Evolutionary conservation across 139 green algal genomes (phyloP).

Genomic region (Tetratostichococcus sp.): DNA sequence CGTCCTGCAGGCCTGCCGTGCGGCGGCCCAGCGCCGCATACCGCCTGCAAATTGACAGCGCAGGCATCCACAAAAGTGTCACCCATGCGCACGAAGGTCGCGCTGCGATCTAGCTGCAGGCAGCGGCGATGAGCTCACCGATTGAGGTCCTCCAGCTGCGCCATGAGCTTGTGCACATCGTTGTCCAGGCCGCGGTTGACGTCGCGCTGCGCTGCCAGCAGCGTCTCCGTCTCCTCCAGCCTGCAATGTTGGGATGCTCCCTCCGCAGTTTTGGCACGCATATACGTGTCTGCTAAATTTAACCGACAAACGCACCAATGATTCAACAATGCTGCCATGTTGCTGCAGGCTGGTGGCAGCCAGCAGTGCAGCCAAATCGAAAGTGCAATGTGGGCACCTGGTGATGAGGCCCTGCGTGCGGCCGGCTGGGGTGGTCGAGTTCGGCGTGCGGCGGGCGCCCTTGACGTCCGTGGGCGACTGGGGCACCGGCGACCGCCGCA

Average conservation of each 20-base stretch:
- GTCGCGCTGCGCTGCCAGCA: not conserved
- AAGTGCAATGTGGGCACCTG: not conserved
- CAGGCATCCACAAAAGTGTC: no score
- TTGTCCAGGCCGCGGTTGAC: not conserved
- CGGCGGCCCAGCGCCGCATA: not conserved
- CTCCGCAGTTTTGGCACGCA: no score
- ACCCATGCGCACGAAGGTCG: no score
- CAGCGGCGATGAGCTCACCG: no score
- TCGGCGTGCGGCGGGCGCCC: not conserved
- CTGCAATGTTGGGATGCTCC: no score
- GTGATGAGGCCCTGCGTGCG: not conserved
- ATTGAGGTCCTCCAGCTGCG: not conserved
- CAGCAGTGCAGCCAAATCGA: not conserved
- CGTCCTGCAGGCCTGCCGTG: not conserved
- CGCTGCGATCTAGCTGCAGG: no score
- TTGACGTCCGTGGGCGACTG: not conserved
- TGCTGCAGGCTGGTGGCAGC: no score
- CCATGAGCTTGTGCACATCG: not conserved
- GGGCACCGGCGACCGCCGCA: no score
- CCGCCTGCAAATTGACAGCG: no score
- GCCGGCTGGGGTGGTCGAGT: not conserved
- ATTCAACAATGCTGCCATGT: no score
- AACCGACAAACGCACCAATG: no score
- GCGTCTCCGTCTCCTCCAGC: not conserved
- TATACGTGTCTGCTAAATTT: no score